These are phyloP conservation scores for Colletotrichum gloeosporioides DNA, from an alignment of 2,329 filamentous ascomycete species.

Conservation along the genomic window DNA sequence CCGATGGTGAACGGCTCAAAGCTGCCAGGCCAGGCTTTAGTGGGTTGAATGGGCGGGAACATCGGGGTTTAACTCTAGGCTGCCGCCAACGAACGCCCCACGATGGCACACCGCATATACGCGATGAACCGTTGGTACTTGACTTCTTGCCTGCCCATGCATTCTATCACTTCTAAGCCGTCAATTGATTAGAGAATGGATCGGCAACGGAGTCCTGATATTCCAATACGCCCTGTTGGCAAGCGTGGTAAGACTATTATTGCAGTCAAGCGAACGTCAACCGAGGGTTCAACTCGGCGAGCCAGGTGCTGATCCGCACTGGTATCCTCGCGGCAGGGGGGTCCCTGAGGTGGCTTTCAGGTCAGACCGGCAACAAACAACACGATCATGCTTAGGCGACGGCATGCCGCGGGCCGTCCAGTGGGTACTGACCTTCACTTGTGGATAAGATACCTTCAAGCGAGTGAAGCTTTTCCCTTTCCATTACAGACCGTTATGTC, in stretches of 20 bases:
- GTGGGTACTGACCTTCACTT: not conserved
- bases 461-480: not conserved
- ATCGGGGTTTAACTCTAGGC: not conserved
- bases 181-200: fast-evolving
- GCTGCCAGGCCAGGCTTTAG: not conserved
- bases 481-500: not conserved
- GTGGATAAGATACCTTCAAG: not conserved
- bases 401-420: not conserved
- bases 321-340: not conserved
- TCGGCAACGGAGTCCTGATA: not conserved
- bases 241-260: not conserved
- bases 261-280: not conserved
- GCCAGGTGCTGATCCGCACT: not conserved
- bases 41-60: not conserved
- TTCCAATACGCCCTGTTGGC: not conserved
- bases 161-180: not conserved
- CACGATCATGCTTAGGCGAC: not conserved
- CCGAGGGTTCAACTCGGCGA: not conserved
- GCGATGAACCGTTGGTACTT: not conserved
- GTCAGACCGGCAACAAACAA: not conserved
- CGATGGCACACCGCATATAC: not conserved
- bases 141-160: not conserved
- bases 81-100: not conserved
- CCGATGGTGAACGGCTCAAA: not conserved
- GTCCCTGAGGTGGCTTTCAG: not conserved